These are phyloP conservation scores for Lipomyces chichibuensis DNA, from an alignment of 805 yeast species.

Conservation along the genomic window DNA sequence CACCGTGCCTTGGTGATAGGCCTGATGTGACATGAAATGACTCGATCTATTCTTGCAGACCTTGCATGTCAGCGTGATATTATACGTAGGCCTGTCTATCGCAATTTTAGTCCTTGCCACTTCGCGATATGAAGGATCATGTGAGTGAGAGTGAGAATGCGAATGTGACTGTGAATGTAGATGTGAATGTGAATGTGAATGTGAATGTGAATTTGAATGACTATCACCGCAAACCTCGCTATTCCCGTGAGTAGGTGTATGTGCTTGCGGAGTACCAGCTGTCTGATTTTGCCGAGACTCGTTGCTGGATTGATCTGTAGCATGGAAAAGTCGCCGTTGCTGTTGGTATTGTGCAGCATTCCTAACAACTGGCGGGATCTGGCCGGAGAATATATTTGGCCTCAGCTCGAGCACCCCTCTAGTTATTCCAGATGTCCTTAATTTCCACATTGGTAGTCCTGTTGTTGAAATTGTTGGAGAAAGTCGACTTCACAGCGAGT, in stretches of 20 bases:
- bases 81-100: conserved; percentile 74
- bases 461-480: background rate
- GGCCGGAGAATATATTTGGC: background rate
- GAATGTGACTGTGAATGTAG: conserved; percentile 17
- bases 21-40: conserved; percentile 90
- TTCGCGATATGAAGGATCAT: background rate
- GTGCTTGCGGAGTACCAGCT: background rate
- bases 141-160: conserved; percentile 1
- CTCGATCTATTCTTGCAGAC: conserved; percentile 80
- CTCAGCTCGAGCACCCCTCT: background rate
- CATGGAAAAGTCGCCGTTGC: background rate
- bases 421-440: background rate
- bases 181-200: background rate
- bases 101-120: conserved; percentile 21
- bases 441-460: background rate
- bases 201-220: conserved; percentile 7
- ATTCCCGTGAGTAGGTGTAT: conserved; percentile 10
- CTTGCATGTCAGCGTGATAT: conserved; percentile 92
- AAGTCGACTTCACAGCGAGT: background rate
- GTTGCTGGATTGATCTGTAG: background rate
- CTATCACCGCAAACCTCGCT: conserved; percentile 6
- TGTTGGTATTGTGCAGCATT: background rate
- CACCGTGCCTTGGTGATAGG: conserved; percentile 84
- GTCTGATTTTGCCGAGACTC: background rate
- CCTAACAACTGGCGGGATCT: background rate